Base-by-base conservation (phyloP, 441 rosid genomes). In the Jatropha multifida region DNA sequence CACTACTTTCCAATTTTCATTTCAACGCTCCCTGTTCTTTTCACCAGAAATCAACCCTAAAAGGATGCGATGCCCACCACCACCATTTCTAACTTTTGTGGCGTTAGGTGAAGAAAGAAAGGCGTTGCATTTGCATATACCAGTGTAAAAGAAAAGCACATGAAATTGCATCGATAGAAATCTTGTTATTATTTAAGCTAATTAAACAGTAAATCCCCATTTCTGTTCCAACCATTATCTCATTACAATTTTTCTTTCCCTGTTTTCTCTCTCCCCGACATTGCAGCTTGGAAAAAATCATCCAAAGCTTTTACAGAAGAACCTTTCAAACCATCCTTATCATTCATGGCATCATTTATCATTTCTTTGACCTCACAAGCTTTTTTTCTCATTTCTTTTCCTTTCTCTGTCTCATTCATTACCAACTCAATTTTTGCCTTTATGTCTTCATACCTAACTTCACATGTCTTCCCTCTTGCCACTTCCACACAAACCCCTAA, bases 381-480 rank as follows among this genome's bases (percentile, higher is more conserved):
- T 77, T 66, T 87, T 9, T 77, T 80, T 79, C 85, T 86, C 49
- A 90, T 87, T 56, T 76, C 84, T 76, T 55, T 66, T 65, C 91
- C 88, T 52, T 81, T 84, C 72, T 62, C 79, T 2, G 81, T 84
- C 48, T 85, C 87, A 44, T 77, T 77, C 92, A 80, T 88, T 71
- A 83, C 91, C 86, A 77, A 4, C 15, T 81, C 86, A 58, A 90
- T 87, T 81, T 87, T 89, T 11, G 54, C 76, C 67, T 71, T 84
- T 40, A 92, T 72, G 27, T 77, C 85, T 67, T 87, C 85, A 14
- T 77, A 71, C 69, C 64, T 82, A 10, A 92, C 83, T 52, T 81
- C 85, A 76, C 94, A 69, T 6, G 62, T 80, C 88, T 85, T 89
- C 71, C 97, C 95, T 72, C 93, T 82, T 4, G 89, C 95, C 60